Evolutionary conservation across 1,284 basidiomycete genomes (phyloP), one percentile per base, ranked within the genome.

Genomic region (Ustilago trichophora): DNA sequence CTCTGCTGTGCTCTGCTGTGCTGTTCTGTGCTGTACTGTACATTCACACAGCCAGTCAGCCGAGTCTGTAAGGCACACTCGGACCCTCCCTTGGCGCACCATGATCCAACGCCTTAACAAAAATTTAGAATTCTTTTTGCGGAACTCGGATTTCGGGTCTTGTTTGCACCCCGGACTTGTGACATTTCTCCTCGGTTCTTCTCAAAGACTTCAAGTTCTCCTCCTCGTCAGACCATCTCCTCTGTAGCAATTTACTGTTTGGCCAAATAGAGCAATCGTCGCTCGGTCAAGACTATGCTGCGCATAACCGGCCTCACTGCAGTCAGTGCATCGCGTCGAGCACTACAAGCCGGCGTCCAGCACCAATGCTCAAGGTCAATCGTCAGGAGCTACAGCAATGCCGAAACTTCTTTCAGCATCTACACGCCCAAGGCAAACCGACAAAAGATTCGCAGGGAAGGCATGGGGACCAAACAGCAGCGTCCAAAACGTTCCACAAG

Each of bases 341-440:
- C 45, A 24, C 19, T 53, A 5, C 44, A 36, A n/a, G 48, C 45
- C 7, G 45, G 38, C 19, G 9, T 55, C 2, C 25, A 37, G 13
- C 48, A 22, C 9, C 34, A 19, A 27, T 47, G 22, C 15, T 21
- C 38, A 9, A 27, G 19, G 3, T 18, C 24, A 0, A 8, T 38
- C 9, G 41, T 19, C 13, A 51, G 41, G 26, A 31, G 12, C 19
- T 64, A 57, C 41, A 53, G 34, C 47, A 41, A 29, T 10, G 58
- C 35, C 25, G 49, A 51, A 11, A 4, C 26, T 10, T 48, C 55
- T 6, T 59, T 57, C 41, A 47, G 48, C 31, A 35, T 55, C 15
- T 56, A 55, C 19, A 40, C 37, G 6, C 63, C 55, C n/a, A 58
- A 48, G 22, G 47, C 64, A 10, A 40, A 21, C 10, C 48, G 45